phyloP scores from a whole-genome alignment of 1,139 yeast genomes.

The Sugiyamaella grinbergsii region DNA sequence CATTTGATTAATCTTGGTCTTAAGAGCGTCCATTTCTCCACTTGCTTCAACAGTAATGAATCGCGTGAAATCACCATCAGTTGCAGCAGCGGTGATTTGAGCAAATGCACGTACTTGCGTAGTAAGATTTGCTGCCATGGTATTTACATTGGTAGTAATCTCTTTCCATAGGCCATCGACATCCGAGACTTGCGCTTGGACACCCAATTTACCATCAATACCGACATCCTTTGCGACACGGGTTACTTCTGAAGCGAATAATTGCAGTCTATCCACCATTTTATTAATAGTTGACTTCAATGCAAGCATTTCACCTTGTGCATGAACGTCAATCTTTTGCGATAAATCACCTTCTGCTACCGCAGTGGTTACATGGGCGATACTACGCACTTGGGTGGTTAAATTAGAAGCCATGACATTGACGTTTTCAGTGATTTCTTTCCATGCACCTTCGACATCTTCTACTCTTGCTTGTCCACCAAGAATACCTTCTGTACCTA shows the following conservation, averaged over 20 bases:
- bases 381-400: constrained; percentile 85
- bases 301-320: constrained; percentile 80
- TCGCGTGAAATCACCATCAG: constrained; percentile 89
- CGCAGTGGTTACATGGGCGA: constrained; percentile 89
- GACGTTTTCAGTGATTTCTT: constrained; percentile 85
- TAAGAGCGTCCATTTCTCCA: constrained; percentile 93
- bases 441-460: constrained; percentile 94
- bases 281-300: constrained; percentile 79
- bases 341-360: constrained; percentile 90
- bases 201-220: constrained; percentile 88
- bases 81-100: constrained; percentile 90
- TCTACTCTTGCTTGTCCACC: constrained; percentile 93
- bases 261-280: constrained; percentile 89
- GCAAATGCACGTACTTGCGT: constrained; percentile 93
- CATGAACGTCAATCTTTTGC: constrained; percentile 85
- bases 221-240: constrained; percentile 92
- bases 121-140: constrained; percentile 89
- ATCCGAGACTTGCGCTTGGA: constrained; percentile 87
- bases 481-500: constrained; percentile 84
- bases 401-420: constrained; percentile 87
- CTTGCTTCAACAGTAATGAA: constrained; percentile 88
- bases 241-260: constrained; percentile 85
- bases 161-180: constrained; percentile 93
- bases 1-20: constrained; percentile 90
- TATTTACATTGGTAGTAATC: constrained; percentile 88